Base-by-base conservation (phyloP, 1,284 basidiomycete species). In the Puccinia sorghi region DNA sequence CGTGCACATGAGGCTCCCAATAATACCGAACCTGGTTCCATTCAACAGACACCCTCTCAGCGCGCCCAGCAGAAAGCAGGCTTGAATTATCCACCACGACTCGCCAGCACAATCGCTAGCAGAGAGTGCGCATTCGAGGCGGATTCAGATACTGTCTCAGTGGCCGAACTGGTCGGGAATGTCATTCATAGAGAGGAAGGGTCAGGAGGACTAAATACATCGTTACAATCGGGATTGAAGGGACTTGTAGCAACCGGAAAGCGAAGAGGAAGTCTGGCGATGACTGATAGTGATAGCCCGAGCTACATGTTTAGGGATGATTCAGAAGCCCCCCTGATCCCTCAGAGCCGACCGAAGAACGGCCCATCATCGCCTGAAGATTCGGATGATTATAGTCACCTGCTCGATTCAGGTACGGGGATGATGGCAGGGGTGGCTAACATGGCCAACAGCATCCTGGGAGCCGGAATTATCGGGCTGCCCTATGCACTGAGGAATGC, bases 401-500 rank as follows among this genome's bases (percentile, higher is more conserved):
- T 78, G 8, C 48, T 78, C 7, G 56, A 71, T 54, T 61, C 67
- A 25, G 76, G 76, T 3, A 67, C 54, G 37, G 76, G 76, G 25
- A 52, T 78, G 54, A 69, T 70, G 52, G 66, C 76, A n/a, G 67
- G 67, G 11, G 57, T 71, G 22, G 76, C 82, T 12, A 81, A 86
- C 84, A 87, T 87, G 87, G 93, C 94, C 41, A 99, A 99, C 84
- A 95, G 93, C 7, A 98, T 99, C 72, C 87, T 99, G 32, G 96
- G 96, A 57, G 96, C 96, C 83, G 93, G 93, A 5, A 85, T 86
- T 73, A 84, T 86, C 43, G 85, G 90, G 76, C 86, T 98, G 27
- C 95, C 95, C 0, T 97, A 97, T 84, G 94, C 95, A 48, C 86
- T 97, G 80, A 90, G 90, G 81, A 92, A 96, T 86, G 93, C 95